A percentile compares a stretch with the other conserved stretches of the same genome.
Evolutionary conservation across 768 basidiomycete species (phyloP).

Genomic region (Lyophyllum shimeji): DNA sequence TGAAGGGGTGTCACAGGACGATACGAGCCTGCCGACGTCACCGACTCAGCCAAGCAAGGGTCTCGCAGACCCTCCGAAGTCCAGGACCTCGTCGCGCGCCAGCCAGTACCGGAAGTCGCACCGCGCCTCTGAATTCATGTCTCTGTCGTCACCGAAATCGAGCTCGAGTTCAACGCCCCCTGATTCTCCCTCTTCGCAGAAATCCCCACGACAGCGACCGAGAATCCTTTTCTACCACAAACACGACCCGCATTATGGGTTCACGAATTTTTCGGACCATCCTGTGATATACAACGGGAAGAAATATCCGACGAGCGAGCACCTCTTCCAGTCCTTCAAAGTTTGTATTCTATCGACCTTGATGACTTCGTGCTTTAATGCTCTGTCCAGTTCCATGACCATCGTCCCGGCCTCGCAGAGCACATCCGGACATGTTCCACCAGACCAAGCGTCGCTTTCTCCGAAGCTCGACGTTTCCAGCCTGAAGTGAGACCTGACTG

Average conservation of each 20-base stretch:
- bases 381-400: slow-evolving; percentile 51
- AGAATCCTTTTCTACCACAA: slow-evolving; percentile 66
- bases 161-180: slow-evolving; percentile 17
- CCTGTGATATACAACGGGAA: slow-evolving; percentile 61
- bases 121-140: background rate
- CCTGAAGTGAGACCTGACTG: slow-evolving; percentile 64
- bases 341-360: slow-evolving; percentile 28
- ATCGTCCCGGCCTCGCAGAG: slow-evolving; percentile 53
- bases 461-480: slow-evolving; percentile 65
- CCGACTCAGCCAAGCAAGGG: background rate
- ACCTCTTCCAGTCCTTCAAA: slow-evolving; percentile 77
- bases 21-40: background rate
- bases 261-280: slow-evolving; percentile 74
- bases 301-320: slow-evolving; percentile 73
- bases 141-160: background rate
- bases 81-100: slow-evolving; percentile 2
- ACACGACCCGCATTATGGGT: slow-evolving; percentile 60
- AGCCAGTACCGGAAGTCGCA: slow-evolving; percentile 6
- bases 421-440: slow-evolving; percentile 66
- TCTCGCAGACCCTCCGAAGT: background rate
- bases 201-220: slow-evolving; percentile 26
- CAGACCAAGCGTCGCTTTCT: slow-evolving; percentile 61
- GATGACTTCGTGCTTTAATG: background rate
- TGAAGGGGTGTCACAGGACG: slow-evolving; percentile 16
- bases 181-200: slow-evolving; percentile 13